These are phyloP conservation scores for Clathrospora elynae DNA, from an alignment of 2,329 filamentous ascomycete species.

Conservation along the genomic window DNA sequence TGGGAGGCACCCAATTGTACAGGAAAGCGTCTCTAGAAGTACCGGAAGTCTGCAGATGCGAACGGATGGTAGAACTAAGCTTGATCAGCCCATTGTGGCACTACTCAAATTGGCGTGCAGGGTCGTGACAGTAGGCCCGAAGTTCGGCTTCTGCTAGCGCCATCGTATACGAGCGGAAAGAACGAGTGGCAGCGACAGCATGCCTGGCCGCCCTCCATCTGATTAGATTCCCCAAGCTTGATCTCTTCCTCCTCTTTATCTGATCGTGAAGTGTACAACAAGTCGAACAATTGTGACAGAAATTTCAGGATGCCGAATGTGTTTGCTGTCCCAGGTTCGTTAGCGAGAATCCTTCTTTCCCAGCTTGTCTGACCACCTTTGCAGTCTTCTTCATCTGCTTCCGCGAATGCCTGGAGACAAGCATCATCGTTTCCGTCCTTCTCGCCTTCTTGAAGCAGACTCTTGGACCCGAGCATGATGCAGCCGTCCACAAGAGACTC, in stretches of 20 bases:
- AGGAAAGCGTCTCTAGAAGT: neutral
- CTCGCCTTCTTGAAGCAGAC: slow-evolving; percentile 85
- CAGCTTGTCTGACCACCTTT: too few relatives aligned
- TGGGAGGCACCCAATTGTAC: too few relatives aligned
- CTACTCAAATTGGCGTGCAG: slow-evolving; percentile 12
- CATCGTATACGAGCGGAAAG: slow-evolving; percentile 7
- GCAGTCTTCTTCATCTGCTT: slow-evolving; percentile 92
- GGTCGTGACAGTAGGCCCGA: slow-evolving; percentile 9
- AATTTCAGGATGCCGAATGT: slow-evolving; percentile 64
- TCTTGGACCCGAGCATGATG: slow-evolving; percentile 68
- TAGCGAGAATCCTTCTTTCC: neutral
- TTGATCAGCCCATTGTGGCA: slow-evolving; percentile 11
- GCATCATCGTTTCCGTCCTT: slow-evolving; percentile 85
- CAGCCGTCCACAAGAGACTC: slow-evolving; percentile 68
- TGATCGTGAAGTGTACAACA: slow-evolving; percentile 3
- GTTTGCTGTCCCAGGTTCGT: slow-evolving; percentile 69
- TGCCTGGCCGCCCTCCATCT: slow-evolving; percentile 17
- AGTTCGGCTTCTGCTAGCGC: slow-evolving; percentile 18
- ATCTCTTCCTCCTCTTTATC: slow-evolving; percentile 11
- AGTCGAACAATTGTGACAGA: slow-evolving; percentile 4
- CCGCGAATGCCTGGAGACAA: slow-evolving; percentile 80
- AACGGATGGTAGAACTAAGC: slow-evolving; percentile 5
- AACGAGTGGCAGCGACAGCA: slow-evolving; percentile 1
- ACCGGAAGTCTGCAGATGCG: neutral
- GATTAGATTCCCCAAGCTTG: slow-evolving; percentile 28